A percentile compares a stretch with the other conserved stretches of the same genome.
Evolutionary conservation across 208 protist species (phyloP).

Genomic region (Wallacemonas collosoma): DNA sequence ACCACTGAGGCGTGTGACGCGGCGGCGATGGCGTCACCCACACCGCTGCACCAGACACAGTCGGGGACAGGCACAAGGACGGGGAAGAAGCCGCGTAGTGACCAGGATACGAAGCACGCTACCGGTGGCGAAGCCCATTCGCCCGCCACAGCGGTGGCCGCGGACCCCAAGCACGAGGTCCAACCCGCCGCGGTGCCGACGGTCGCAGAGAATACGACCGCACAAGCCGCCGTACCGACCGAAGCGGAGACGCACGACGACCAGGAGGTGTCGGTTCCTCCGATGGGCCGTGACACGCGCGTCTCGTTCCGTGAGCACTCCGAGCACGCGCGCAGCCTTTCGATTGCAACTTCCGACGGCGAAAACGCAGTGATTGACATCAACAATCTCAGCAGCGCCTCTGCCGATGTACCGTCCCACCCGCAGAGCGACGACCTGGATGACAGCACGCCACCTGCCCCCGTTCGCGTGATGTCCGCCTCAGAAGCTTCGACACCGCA

Average conservation of each 20-base stretch:
- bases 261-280: no score
- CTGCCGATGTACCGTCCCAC: neutral
- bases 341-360: constrained; percentile 3
- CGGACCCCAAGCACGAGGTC: no score
- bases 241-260: no score
- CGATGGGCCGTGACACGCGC: neutral
- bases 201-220: no score
- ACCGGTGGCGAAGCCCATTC: no score
- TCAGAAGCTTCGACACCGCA: neutral
- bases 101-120: no score
- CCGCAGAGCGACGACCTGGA: neutral
- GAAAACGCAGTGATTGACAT: constrained; percentile 14
- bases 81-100: no score
- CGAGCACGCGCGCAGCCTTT: neutral
- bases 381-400: constrained; percentile 16
- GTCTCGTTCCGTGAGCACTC: constrained; percentile 1
- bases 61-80: neutral
- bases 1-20: neutral
- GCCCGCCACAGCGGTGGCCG: no score
- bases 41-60: neutral
- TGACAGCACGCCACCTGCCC: neutral
- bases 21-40: neutral
- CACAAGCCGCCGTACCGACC: no score
- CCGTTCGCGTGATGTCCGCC: constrained; percentile 1
- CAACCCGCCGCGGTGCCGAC: no score